Percentiles rank a stretch among this genome's conserved stretches.
Evolutionary conservation across 495 filamentous ascomycete genomes (phyloP).

Genomic region (Lasiosphaeria ovina): DNA sequence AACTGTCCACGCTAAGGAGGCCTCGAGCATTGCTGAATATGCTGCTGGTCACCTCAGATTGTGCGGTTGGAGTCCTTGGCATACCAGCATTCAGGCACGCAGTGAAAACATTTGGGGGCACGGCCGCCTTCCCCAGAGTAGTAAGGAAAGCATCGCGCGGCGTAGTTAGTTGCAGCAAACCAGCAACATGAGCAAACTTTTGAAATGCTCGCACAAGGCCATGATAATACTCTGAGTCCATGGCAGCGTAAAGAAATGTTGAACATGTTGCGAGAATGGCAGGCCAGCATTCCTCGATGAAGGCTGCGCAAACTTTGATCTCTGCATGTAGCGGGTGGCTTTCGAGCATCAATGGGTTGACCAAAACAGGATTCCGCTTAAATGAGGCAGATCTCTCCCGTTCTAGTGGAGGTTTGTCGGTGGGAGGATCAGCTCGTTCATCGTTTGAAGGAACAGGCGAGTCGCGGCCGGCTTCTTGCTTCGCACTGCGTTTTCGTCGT

Average conservation of each 20-base stretch:
- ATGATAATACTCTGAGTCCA: constrained; percentile 95
- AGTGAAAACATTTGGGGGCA: constrained; percentile 71
- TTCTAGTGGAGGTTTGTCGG: constrained; percentile 44
- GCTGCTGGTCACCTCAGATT: constrained; percentile 46
- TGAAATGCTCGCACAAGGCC: constrained; percentile 91
- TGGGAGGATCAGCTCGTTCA: constrained; percentile 22
- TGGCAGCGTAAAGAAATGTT: constrained; percentile 84
- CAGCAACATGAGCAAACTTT: constrained; percentile 92
- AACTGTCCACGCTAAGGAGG: constrained; percentile 62
- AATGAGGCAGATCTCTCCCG: constrained; percentile 38
- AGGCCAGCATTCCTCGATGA: constrained; percentile 93
- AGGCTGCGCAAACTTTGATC: constrained; percentile 70
- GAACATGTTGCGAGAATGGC: constrained; percentile 91
- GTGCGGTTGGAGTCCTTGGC: constrained; percentile 32
- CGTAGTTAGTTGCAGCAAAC: constrained; percentile 76
- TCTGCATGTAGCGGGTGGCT: constrained; percentile 67
- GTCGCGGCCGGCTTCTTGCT: constrained; percentile 43
- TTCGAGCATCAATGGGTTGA: constrained; percentile 75
- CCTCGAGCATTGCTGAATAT: constrained; percentile 63
- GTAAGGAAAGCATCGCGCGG: constrained; percentile 94
- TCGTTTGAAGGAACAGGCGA: constrained; percentile 41
- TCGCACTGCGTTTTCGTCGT: constrained; percentile 49
- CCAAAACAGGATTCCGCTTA: constrained; percentile 63
- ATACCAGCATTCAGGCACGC: constrained; percentile 54
- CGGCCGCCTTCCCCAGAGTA: constrained; percentile 86